Evolutionary conservation across 306 rosid genomes (phyloP).

Genomic region (Trifolium dubium): DNA sequence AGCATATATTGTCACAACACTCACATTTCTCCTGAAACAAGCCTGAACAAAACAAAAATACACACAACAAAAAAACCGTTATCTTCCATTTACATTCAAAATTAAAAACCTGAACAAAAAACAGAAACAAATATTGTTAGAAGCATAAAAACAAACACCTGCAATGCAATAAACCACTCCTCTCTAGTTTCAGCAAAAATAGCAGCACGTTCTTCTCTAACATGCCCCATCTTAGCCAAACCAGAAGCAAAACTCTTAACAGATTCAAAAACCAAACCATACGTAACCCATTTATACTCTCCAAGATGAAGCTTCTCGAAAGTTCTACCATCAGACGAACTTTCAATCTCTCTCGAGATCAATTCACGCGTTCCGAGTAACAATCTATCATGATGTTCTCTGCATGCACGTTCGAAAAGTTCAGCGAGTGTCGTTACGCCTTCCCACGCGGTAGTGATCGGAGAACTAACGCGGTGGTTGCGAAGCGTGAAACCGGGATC

Average conservation of each 20-base stretch:
- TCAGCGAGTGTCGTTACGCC: slow-evolving; percentile 81
- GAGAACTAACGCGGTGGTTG: slow-evolving; percentile 55
- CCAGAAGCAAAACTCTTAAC: slow-evolving; percentile 81
- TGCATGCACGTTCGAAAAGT: slow-evolving; percentile 77
- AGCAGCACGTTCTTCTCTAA: slow-evolving; percentile 74
- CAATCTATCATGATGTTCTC: slow-evolving; percentile 46
- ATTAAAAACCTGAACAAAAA: background rate
- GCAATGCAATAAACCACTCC: slow-evolving; percentile 93
- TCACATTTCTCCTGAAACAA: slow-evolving; percentile 88
- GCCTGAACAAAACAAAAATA: slow-evolving; percentile 57
- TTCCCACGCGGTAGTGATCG: slow-evolving; percentile 70
- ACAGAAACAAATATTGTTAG: background rate
- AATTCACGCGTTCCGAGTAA: slow-evolving; percentile 83
- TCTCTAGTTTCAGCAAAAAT: slow-evolving; percentile 92
- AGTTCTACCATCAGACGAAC: slow-evolving; percentile 62
- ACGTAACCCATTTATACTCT: slow-evolving; percentile 83
- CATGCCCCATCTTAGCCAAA: slow-evolving; percentile 68
- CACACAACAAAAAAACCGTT: background rate
- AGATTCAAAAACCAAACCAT: slow-evolving; percentile 64
- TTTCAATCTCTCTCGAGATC: slow-evolving; percentile 66
- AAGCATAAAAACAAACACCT: slow-evolving; percentile 59
- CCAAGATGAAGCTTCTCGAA: slow-evolving; percentile 91
- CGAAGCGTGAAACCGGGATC: slow-evolving; percentile 70
- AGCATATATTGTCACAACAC: slow-evolving; percentile 93
- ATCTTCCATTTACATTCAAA: background rate